Base-by-base conservation (phyloP, 1,284 basidiomycete genomes). In the Ceratobasidium sp. region DNA sequence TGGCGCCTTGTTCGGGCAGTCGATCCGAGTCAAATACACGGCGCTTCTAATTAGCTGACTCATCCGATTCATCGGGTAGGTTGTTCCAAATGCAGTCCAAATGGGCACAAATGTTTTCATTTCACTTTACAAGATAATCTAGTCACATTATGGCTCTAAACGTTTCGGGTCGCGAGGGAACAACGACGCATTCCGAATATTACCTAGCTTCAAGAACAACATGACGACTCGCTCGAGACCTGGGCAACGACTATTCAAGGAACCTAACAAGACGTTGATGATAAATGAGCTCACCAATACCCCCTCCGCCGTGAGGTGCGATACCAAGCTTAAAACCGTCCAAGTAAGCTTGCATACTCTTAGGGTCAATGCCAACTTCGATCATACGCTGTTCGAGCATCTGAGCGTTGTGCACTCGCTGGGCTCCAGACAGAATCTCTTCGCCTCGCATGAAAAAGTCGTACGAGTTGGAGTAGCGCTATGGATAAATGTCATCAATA, bases 361-460 rank as follows among this genome's bases (percentile, higher is more conserved):
- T 92, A 3, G 95, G 96, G 82, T 96, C 92, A 79, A 98, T 92
- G 76, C 88, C 88, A 69, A 88, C 89, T 73, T 86, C 87, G 81
- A 85, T 86, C 96, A 97, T 98, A 84, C 94, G 90, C 86, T 94
- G 90, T 79, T 89, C 89, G 78, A 99, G 90, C 79, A 97, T 88
- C 18, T 87, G 86, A 5, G 97, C 91, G 82, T 99, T 96, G 86
- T 99, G 98, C 74, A 98, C 92, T 87, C 97, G 95, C 85, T 99
- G 97, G 23, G 97, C 97, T 20, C 97, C 97, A 1, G 96, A 98
- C 41, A 99, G 88, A 82, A 99, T 99, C 86, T 99, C 97, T 86
- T 99, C 96, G 16, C 97, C 97, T 55, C 97, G 92, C 96, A 99
- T 98, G 90, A 99, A 99, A 86, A 99, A 99, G 87, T 99, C 97